phyloP scores from a whole-genome alignment of 352 stramenopile genomes.

The Globisporangium uncinulatum region DNA sequence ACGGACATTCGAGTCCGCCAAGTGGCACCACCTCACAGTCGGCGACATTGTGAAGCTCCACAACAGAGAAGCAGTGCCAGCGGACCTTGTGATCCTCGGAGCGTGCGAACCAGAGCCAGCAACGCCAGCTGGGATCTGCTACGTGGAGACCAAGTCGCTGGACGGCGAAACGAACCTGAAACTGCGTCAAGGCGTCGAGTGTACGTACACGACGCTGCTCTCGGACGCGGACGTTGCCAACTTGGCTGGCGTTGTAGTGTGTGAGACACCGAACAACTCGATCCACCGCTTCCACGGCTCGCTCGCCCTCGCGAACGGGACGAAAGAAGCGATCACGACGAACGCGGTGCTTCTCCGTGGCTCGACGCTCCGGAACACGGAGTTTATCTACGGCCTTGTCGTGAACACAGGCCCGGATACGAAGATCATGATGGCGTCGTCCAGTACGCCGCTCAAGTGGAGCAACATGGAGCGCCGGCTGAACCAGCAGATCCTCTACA shows the following conservation, averaged over 20 bases:
- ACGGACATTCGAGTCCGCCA: constrained; percentile 51
- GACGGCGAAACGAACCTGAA: constrained; percentile 94
- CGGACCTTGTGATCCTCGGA: constrained; percentile 85
- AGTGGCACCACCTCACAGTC: constrained; percentile 77
- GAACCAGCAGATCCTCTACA: constrained; percentile 83
- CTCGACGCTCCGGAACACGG: constrained; percentile 87
- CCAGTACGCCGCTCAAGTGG: constrained; percentile 75
- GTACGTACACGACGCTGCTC: constrained; percentile 63
- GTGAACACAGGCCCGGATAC: constrained; percentile 89
- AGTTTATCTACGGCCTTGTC: constrained; percentile 88
- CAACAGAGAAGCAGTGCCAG: constrained; percentile 83
- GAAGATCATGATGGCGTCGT: constrained; percentile 89
- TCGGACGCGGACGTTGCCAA: constrained; percentile 42
- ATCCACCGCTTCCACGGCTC: constrained; percentile 91
- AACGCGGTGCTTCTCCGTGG: constrained; percentile 84
- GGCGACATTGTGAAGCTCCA: constrained; percentile 89
- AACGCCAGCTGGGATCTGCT: constrained; percentile 79
- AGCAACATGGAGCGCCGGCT: constrained; percentile 83
- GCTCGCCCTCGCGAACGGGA: constrained; percentile 47
- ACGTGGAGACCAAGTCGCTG: constrained; percentile 91
- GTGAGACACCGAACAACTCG: constrained; percentile 83
- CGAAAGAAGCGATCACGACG: constrained; percentile 71
- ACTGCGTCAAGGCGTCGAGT: constrained; percentile 74
- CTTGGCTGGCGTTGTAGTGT: constrained; percentile 61
- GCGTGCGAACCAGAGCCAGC: constrained; percentile 66